Conservation (phyloP, 345 rosid genomes). For the Eucalyptus tenuipes region DNA sequence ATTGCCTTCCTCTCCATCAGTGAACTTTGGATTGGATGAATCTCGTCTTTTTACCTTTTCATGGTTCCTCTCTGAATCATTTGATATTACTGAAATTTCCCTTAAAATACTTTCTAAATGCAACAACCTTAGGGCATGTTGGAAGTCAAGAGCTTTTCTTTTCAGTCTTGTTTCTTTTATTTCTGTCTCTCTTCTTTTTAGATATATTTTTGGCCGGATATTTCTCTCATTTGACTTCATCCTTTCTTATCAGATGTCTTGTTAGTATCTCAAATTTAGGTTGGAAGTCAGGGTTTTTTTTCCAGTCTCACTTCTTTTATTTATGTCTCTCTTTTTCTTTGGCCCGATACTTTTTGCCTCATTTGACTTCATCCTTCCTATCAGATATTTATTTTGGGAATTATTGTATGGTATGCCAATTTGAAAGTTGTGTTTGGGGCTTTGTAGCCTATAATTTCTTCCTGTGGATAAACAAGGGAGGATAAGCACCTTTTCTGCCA, state of each 20-base stretch:
- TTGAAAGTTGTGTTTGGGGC: neutral
- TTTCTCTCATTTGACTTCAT: neutral
- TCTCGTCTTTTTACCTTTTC: neutral
- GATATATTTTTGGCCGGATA: neutral
- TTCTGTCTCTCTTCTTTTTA: neutral
- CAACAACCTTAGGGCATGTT: neutral
- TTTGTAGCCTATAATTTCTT: neutral
- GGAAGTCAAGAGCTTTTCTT: neutral
- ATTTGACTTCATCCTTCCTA: neutral
- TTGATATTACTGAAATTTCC: neutral
- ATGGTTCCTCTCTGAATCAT: neutral
- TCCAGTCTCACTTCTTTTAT: neutral
- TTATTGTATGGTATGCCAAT: neutral
- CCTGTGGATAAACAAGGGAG: neutral
- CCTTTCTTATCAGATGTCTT: neutral
- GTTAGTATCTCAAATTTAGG: no score
- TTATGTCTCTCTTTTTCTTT: neutral
- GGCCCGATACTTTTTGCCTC: neutral
- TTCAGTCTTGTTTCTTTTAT: neutral
- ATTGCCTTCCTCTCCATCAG: neutral
- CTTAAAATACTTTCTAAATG: neutral
- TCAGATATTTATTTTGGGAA: neutral
- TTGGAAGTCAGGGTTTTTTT: neutral
- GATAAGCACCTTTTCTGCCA: neutral
- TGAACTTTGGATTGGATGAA: neutral